A percentile compares a stretch with the other conserved stretches of the same genome.
These are phyloP conservation scores for Populus tomentosa DNA, from an alignment of 441 rosid species.

Conservation along the genomic window DNA sequence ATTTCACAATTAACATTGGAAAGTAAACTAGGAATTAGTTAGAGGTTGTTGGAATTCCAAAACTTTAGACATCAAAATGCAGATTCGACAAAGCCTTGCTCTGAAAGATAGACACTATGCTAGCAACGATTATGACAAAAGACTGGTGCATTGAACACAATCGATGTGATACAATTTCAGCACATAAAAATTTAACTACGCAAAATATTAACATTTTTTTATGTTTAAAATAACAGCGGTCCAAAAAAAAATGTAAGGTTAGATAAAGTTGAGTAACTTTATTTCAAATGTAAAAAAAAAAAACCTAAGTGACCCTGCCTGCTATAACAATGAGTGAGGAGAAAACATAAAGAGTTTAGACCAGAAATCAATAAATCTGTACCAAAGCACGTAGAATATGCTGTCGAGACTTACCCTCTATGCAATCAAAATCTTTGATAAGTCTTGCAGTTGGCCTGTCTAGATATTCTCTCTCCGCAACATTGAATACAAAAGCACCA, in stretches of 20 bases:
- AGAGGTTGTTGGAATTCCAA: not conserved
- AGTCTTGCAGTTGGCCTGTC: slow-evolving; percentile 89
- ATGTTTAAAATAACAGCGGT: not conserved
- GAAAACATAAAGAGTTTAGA: not conserved
- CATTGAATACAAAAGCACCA: slow-evolving; percentile 72
- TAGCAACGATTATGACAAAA: not conserved
- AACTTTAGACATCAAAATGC: not conserved
- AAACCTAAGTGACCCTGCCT: not conserved
- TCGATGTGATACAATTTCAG: not conserved
- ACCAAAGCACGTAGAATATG: not conserved
- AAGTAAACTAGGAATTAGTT: not conserved
- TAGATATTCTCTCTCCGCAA: slow-evolving; percentile 63
- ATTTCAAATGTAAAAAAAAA: not conserved
- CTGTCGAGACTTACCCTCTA: slow-evolving; percentile 49
- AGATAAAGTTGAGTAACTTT: not conserved
- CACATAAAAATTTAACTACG: not conserved
- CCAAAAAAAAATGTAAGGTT: not conserved
- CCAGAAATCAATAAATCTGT: not conserved
- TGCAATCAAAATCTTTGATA: slow-evolving; percentile 64
- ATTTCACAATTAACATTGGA: not conserved
- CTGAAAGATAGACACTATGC: not conserved
- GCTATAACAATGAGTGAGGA: not conserved
- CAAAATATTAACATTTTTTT: too few relatives aligned
- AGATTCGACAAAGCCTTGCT: not conserved
- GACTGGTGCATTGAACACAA: not conserved